Base-by-base conservation (phyloP, 2,329 filamentous ascomycete genomes). In the Didymella exigua region DNA sequence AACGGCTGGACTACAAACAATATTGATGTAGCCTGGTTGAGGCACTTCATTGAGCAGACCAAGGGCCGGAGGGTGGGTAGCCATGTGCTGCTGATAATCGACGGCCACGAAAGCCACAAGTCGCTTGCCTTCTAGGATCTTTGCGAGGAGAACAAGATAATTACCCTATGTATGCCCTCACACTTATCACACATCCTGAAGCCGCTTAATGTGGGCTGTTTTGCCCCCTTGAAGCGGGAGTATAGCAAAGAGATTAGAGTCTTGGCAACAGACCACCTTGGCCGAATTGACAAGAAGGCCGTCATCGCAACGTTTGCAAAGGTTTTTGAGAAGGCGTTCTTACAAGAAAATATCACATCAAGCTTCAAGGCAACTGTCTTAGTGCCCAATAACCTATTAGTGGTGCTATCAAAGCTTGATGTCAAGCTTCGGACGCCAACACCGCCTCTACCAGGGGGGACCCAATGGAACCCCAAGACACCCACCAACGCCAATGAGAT, bases 141-240 rank as follows among this genome's bases (percentile, higher is more conserved):
- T 26, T 56, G 42, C 37, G 51, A 51, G 21, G 18, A 51, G 7
- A 41, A 47, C 2, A 51, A 43, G 5, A 50, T 56, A 21, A 46
- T 56, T 47, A 51, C 41, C 13, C 21, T 40, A n/a, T n/a, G n/a
- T n/a, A n/a, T n/a, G n/a, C n/a, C n/a, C n/a, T n/a, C n/a, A n/a
- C n/a, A n/a, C n/a, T n/a, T n/a, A n/a, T n/a, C n/a, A n/a, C n/a
- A n/a, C n/a, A n/a, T n/a, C n/a, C n/a, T n/a, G n/a, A n/a, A n/a
- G n/a, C n/a, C n/a, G n/a, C n/a, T n/a, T n/a, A n/a, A n/a, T n/a
- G n/a, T n/a, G n/a, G n/a, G n/a, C n/a, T n/a, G n/a, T n/a, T n/a
- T n/a, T n/a, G n/a, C n/a, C n/a, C n/a, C n/a, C n/a, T n/a, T n/a
- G n/a, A n/a, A n/a, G n/a, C n/a, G n/a, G n/a, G n/a, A n/a, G n/a